Evolutionary conservation across 2,329 filamentous ascomycete species (phyloP).

Genomic region (Aspergillus transmontanensis): DNA sequence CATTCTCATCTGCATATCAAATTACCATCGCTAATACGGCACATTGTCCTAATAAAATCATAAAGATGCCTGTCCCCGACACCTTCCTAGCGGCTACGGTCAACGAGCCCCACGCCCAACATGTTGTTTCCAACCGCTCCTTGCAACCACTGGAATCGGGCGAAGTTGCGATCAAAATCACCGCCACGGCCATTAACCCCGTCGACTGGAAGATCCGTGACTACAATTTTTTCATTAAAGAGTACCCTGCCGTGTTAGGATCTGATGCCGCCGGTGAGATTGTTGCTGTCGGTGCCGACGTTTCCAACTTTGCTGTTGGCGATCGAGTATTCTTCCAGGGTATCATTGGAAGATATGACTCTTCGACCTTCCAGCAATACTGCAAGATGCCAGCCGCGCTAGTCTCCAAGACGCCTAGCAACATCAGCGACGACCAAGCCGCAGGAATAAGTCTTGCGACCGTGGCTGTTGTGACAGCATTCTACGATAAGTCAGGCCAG

Average conservation of each 20-base stretch:
- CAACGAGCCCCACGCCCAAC: constrained; percentile 12
- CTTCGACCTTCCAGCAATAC: constrained; percentile 43
- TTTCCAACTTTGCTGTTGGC: constrained; percentile 22
- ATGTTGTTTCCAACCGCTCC: constrained; percentile 21
- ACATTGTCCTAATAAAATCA: neutral
- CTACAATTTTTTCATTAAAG: constrained; percentile 24
- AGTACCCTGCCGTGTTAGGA: constrained; percentile 18
- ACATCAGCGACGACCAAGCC: constrained; percentile 33
- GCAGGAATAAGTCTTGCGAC: constrained; percentile 28
- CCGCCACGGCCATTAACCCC: constrained; percentile 24
- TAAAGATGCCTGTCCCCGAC: constrained; percentile 1
- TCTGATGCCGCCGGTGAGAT: constrained; percentile 26
- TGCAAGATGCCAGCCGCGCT: constrained; percentile 37
- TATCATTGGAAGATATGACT: constrained; percentile 32
- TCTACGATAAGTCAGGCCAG: constrained; percentile 21
- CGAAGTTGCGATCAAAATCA: constrained; percentile 20
- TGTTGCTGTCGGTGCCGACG: constrained; percentile 22
- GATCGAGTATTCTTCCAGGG: constrained; percentile 41
- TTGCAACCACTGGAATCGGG: constrained; percentile 18
- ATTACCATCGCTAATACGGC: neutral
- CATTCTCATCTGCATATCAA: neutral
- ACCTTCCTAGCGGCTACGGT: constrained; percentile 18
- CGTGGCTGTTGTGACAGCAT: constrained; percentile 19
- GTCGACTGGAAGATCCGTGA: constrained; percentile 35
- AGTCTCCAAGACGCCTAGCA: constrained; percentile 34